Base-by-base conservation (phyloP, 176 grass and related monocot species). In the Eragrostis nindensis region DNA sequence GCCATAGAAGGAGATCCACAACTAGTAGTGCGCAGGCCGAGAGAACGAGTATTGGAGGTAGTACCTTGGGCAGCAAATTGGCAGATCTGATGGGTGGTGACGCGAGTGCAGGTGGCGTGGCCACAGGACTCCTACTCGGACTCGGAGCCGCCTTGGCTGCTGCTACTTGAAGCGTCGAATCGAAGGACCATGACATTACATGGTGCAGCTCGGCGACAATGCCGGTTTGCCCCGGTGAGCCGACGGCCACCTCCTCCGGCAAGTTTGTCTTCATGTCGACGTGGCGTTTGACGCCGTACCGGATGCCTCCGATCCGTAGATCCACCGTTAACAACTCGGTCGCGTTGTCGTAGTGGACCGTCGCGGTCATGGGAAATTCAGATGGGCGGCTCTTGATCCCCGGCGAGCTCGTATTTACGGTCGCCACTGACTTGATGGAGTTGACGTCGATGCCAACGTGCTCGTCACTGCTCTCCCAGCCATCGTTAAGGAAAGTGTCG, bases 221-320 rank as follows among this genome's bases (percentile, higher is more conserved):
- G 53, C 80, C 46, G n/a, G 73, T 78, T 1, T 79, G 13, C 11
- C 66, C 86, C 2, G 81, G 63, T 62, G 76, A 89, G 29, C 82
- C 87, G 11, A 85, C 53, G 10, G 82, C 71, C 17, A 89, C 87
- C 53, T 30, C 5, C 13, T 72, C 71, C 39, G 87, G 77, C 64
- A 89, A 62, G 44, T 11, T 25, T 59, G 2, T 56, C 53, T 6
- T 56, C 53, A 8, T 0, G 65, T 89, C 82, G 5, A 86, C 49
- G 16, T 40, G 2, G 3, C 21, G 25, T n/a, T 73, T 73, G 60
- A 87, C 36, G 8, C 16, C 9, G 69, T 22, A 79, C 5, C 15
- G 1, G 46, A 32, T 26, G 1, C 26, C 68, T n/a, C 36, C 9
- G 79, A 82, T 87, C 0, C 9, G 21, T 1, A 71, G 36, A 42